Conservation (phyloP, 768 basidiomycete genomes). For the Phylloporus scabripes region DNA sequence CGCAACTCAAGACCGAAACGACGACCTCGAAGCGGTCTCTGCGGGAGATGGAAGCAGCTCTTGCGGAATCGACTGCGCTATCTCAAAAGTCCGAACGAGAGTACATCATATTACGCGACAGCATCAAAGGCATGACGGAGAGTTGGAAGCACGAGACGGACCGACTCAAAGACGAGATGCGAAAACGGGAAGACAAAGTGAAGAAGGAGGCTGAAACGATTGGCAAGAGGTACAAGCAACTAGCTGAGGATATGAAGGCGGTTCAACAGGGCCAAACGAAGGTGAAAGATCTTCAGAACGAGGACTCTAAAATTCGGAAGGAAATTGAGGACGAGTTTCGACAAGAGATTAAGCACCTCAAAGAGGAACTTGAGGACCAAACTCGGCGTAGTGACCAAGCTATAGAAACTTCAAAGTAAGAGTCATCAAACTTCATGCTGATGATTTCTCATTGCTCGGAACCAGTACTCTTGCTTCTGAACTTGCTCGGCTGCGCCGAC, state of each 20-base stretch:
- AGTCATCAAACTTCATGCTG: not conserved
- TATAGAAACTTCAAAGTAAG: slow-evolving; percentile 57
- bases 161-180: slow-evolving; percentile 67
- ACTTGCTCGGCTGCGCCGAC: slow-evolving; percentile 60
- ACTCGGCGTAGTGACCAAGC: slow-evolving; percentile 53
- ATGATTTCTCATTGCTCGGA: not conserved
- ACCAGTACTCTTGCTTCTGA: slow-evolving; percentile 55
- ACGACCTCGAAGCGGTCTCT: slow-evolving; percentile 66
- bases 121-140: slow-evolving; percentile 65
- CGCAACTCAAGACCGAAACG: slow-evolving; percentile 70
- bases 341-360: slow-evolving; percentile 51
- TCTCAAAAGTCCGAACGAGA: slow-evolving; percentile 81
- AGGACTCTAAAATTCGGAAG: slow-evolving; percentile 44
- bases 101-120: slow-evolving; percentile 73
- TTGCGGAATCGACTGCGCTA: slow-evolving; percentile 68
- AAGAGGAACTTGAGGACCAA: slow-evolving; percentile 48
- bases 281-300: slow-evolving; percentile 46
- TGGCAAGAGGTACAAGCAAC: slow-evolving; percentile 61
- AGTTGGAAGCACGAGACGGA: slow-evolving; percentile 73
- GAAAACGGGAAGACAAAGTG: slow-evolving; percentile 63
- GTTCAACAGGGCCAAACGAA: slow-evolving; percentile 42
- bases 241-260: slow-evolving; percentile 58
- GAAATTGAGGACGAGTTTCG: slow-evolving; percentile 60
- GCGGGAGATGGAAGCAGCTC: slow-evolving; percentile 73
- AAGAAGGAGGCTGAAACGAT: slow-evolving; percentile 61